Evolutionary conservation across 441 rosid species (phyloP).

Genomic region (Erodium texanum): DNA sequence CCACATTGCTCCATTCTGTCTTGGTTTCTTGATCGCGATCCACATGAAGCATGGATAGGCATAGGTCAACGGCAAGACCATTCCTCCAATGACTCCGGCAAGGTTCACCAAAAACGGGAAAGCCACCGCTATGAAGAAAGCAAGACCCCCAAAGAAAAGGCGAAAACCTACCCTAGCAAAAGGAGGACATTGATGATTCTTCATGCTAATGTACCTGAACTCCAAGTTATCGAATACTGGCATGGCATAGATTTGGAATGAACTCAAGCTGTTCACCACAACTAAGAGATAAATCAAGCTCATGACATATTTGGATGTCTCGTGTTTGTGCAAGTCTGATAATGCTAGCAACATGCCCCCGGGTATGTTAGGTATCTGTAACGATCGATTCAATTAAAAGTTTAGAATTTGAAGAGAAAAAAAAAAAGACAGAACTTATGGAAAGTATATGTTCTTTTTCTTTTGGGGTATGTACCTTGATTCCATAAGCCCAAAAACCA

Average conservation of each 20-base stretch:
- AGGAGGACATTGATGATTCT: constrained; percentile 22
- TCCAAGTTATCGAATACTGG: constrained; percentile 47
- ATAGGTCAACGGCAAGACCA: constrained; percentile 32
- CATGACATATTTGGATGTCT: constrained; percentile 21
- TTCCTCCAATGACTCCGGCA: constrained; percentile 39
- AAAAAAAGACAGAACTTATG: too few species aligned
- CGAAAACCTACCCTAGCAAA: constrained; percentile 26
- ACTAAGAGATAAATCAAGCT: constrained; percentile 24
- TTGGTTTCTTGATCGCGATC: constrained; percentile 26
- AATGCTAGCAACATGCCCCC: constrained; percentile 31
- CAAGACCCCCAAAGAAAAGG: constrained; percentile 35
- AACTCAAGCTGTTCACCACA: constrained; percentile 25
- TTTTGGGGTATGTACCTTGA: constrained; percentile 21
- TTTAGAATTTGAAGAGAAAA: too few species aligned
- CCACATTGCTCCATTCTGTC: constrained; percentile 20
- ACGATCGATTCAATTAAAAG: background rate
- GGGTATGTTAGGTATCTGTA: constrained; percentile 26
- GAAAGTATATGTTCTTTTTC: too few species aligned
- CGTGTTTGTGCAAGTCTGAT: constrained; percentile 15
- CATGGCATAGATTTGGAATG: constrained; percentile 49
- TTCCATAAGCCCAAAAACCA: constrained; percentile 55
- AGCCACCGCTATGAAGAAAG: constrained; percentile 33
- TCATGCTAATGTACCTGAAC: constrained; percentile 20
- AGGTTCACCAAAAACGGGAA: constrained; percentile 42
- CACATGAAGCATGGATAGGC: constrained; percentile 57